Percentiles rank a stretch among this genome's conserved stretches.
These are phyloP conservation scores for Saturnispora sekii DNA, from an alignment of 805 yeast genomes.

Conservation along the genomic window DNA sequence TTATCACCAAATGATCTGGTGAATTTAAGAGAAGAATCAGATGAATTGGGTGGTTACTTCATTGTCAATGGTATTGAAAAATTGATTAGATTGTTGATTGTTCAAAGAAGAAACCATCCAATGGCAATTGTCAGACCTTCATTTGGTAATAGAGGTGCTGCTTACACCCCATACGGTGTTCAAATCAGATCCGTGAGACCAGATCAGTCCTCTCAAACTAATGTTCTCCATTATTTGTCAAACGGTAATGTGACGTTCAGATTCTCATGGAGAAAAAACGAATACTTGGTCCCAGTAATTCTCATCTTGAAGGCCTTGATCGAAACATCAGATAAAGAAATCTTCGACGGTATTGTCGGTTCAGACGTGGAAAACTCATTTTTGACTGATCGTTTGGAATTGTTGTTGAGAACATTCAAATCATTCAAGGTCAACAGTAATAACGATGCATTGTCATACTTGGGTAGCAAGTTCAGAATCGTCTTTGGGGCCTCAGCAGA, in stretches of 20 bases:
- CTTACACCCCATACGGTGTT: constrained; percentile 83
- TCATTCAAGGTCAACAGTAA: constrained; percentile 67
- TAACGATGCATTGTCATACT: constrained; percentile 83
- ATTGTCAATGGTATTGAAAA: constrained; percentile 95
- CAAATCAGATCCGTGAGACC: constrained; percentile 92
- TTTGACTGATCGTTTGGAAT: constrained; percentile 95
- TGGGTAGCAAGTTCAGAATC: constrained; percentile 93
- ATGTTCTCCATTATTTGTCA: constrained; percentile 88
- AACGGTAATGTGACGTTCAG: constrained; percentile 96
- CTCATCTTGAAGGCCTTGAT: constrained; percentile 85
- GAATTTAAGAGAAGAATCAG: constrained; percentile 74
- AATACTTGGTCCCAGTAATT: constrained; percentile 85
- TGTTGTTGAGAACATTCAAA: constrained; percentile 81
- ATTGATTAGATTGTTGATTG: constrained; percentile 92
- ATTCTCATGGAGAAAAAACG: constrained; percentile 95
- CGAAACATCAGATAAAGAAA: constrained; percentile 89
- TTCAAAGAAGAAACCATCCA: constrained; percentile 95
- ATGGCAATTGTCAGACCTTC: constrained; percentile 96
- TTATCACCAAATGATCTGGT: constrained; percentile 79
- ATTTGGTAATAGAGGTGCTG: constrained; percentile 86
- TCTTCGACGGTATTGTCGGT: constrained; percentile 94
- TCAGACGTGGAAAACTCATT: constrained; percentile 79
- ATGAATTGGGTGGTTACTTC: constrained; percentile 95
- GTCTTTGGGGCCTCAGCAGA: constrained; percentile 87
- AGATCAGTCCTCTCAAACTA: constrained; percentile 96